Percentiles rank a stretch among this genome's conserved stretches.
Evolutionary conservation across 192 early-diverging fungal genomes (phyloP).

Genomic region (Glomus cerebriforme): DNA sequence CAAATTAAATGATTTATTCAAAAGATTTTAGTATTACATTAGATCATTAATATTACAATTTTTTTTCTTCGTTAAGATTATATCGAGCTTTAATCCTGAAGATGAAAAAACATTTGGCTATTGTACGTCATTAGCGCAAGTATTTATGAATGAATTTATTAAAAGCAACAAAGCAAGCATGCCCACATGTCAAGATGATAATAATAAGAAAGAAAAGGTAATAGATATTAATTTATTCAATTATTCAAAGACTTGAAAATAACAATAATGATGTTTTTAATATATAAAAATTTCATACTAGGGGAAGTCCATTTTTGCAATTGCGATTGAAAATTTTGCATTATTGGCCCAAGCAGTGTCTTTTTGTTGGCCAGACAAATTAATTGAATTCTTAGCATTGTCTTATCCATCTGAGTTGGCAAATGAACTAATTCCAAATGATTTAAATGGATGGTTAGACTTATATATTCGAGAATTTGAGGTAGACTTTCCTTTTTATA

Average conservation of each 20-base stretch:
- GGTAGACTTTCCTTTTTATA: slow-evolving; percentile 9
- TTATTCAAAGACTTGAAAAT: background rate
- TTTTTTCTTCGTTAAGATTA: background rate
- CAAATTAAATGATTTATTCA: background rate
- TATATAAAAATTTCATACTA: background rate
- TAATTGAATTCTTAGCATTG: slow-evolving; percentile 27
- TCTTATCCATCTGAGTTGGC: slow-evolving; percentile 1
- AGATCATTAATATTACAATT: background rate
- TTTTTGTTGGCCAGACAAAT: slow-evolving; percentile 36
- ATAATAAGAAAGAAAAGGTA: slow-evolving; percentile 33
- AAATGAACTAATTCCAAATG: slow-evolving; percentile 5
- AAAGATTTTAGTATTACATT: background rate
- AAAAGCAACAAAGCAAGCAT: slow-evolving; percentile 20
- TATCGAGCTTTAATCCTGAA: background rate
- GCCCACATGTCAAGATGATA: background rate
- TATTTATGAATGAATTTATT: slow-evolving; percentile 37
- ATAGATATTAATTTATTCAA: background rate
- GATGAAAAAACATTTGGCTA: slow-evolving; percentile 18
- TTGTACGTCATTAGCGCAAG: slow-evolving; percentile 28
- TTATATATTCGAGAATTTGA: slow-evolving; percentile 32
- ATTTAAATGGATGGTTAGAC: slow-evolving; percentile 30
- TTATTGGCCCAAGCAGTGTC: slow-evolving; percentile 22
- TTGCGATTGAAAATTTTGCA: slow-evolving; percentile 24
- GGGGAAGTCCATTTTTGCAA: slow-evolving; percentile 32
- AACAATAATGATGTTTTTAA: background rate